Conservation (phyloP, 495 filamentous ascomycete species). For the Penicillium longicatenatum region DNA sequence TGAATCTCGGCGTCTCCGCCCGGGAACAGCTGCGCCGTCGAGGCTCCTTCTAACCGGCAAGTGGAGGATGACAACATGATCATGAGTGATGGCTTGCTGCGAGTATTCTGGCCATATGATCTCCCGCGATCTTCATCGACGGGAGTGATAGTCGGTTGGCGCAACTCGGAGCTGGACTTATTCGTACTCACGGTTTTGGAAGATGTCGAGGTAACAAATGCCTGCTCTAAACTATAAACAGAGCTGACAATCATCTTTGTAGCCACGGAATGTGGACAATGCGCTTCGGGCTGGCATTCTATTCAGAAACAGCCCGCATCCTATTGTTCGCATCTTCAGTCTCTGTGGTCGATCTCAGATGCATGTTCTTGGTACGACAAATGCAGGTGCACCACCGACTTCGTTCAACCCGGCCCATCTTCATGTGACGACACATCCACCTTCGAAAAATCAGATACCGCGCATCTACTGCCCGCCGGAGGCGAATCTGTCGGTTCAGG, state of each 20-base stretch:
- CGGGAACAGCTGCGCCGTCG: constrained; percentile 91
- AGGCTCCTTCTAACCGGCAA: constrained; percentile 78
- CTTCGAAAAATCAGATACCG: constrained; percentile 55
- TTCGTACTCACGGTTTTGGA: constrained; percentile 88
- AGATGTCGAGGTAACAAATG: constrained; percentile 68
- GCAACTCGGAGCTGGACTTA: constrained; percentile 87
- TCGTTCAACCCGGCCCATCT: constrained; percentile 71
- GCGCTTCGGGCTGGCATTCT: constrained; percentile 83
- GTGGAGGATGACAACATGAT: constrained; percentile 83
- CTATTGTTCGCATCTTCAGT: constrained; percentile 76
- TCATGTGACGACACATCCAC: constrained; percentile 60
- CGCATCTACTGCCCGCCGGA: constrained; percentile 69
- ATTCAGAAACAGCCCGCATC: constrained; percentile 79
- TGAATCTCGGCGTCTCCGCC: constrained; percentile 83
- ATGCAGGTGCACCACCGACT: constrained; percentile 50
- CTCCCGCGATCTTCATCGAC: constrained; percentile 67
- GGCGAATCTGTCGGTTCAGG: constrained; percentile 68
- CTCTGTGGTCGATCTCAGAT: constrained; percentile 81
- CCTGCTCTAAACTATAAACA: background rate
- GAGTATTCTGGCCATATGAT: constrained; percentile 97
- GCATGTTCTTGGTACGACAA: constrained; percentile 82
- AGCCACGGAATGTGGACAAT: constrained; percentile 79
- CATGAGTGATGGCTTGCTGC: constrained; percentile 83
- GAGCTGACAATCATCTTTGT: constrained; percentile 6
- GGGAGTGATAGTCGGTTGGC: constrained; percentile 92